A percentile compares a stretch with the other conserved stretches of the same genome.
phyloP scores from a whole-genome alignment of 169 alveolate species.

The Miamiensis avidus region DNA sequence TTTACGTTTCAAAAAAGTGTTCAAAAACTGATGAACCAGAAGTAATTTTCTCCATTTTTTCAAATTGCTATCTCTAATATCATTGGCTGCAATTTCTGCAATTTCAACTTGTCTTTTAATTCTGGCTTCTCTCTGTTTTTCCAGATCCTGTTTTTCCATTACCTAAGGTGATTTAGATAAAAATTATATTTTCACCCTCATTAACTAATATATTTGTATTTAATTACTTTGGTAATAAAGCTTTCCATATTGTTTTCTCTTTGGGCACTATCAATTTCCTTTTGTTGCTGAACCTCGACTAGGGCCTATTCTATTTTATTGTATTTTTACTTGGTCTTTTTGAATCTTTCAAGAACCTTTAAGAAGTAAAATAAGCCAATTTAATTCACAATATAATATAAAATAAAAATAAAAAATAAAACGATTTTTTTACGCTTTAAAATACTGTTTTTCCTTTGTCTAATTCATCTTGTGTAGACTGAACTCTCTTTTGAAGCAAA shows the following conservation, averaged over 20 bases:
- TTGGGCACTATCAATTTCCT: constrained; percentile 15
- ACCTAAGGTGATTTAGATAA: not conserved
- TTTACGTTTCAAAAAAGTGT: constrained; percentile 50
- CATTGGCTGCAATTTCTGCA: constrained; percentile 73
- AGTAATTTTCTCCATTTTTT: constrained; percentile 57
- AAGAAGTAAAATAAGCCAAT: not conserved
- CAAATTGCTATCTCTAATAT: constrained; percentile 54
- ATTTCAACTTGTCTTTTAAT: constrained; percentile 58
- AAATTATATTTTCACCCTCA: too few species aligned
- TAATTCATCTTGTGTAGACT: constrained; percentile 15
- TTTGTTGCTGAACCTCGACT: not conserved
- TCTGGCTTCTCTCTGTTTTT: constrained; percentile 56
- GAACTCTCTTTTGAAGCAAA: constrained; percentile 37
- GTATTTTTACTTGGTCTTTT: not conserved
- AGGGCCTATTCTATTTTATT: constrained; percentile 18
- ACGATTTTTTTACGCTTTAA: not conserved
- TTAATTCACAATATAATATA: not conserved
- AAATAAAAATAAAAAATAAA: not conserved
- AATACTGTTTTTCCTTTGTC: constrained; percentile 16
- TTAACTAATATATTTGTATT: too few species aligned
- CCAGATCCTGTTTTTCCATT: constrained; percentile 47
- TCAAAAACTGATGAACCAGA: constrained; percentile 55
- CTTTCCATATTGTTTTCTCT: constrained; percentile 33
- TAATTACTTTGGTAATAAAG: constrained; percentile 16
- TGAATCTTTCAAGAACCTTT: not conserved